Percentiles rank a stretch among this genome's conserved stretches.
Conservation (phyloP, 2,329 filamentous ascomycete species). For the Gliomastix tumulicola region DNA sequence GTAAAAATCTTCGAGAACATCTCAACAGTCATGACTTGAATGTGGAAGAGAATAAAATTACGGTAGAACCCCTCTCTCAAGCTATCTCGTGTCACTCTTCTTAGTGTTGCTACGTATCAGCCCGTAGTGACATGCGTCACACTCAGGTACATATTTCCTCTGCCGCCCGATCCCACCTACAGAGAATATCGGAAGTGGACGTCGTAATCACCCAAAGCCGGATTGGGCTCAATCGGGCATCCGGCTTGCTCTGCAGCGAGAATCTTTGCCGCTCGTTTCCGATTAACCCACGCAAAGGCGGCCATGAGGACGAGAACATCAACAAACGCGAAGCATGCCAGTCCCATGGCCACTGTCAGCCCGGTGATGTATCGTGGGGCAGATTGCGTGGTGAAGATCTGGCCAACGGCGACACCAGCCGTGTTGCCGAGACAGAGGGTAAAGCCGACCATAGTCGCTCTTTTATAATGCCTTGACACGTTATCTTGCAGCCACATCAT, state of each 20-base stretch:
- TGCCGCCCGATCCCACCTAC: too few species aligned
- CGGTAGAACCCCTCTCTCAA: too few species aligned
- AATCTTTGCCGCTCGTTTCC: constrained; percentile 12
- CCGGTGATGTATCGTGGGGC: constrained; percentile 18
- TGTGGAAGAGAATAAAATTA: too few species aligned
- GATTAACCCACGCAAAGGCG: constrained; percentile 15
- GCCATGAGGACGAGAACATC: constrained; percentile 13
- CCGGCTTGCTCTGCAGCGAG: constrained; percentile 12
- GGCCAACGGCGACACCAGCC: constrained; percentile 39
- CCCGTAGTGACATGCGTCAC: too few species aligned
- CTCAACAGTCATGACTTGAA: too few species aligned
- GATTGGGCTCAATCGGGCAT: constrained; percentile 10
- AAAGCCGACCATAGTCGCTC: constrained; percentile 35
- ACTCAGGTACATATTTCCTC: too few species aligned
- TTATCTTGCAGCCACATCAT: constrained; percentile 41
- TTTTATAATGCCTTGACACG: constrained; percentile 35
- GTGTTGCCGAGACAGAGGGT: constrained; percentile 39
- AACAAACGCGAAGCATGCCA: constrained; percentile 13
- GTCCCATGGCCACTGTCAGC: constrained; percentile 15
- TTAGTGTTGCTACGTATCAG: too few species aligned
- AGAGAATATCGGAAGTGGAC: constrained; percentile 15
- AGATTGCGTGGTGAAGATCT: constrained; percentile 26
- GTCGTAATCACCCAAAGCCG: constrained; percentile 18
- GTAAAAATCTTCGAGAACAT: too few species aligned
- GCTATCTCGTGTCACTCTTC: too few species aligned